phyloP scores from a whole-genome alignment of 106 monocot genomes.

The Dendrobium chrysotoxum region DNA sequence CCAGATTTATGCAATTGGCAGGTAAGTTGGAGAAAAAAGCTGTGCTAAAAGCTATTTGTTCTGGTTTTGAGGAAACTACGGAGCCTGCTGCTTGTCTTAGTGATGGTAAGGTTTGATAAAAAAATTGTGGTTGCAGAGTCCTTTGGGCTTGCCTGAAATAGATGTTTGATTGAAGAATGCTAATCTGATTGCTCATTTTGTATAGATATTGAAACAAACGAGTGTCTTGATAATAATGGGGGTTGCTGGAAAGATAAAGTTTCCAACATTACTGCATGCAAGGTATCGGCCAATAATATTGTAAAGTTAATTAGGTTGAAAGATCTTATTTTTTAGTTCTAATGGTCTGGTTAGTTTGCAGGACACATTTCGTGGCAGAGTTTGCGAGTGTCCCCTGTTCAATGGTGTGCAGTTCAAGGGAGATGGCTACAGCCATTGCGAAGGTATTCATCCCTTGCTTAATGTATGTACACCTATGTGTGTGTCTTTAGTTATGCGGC shows the following conservation, averaged over 20 bases:
- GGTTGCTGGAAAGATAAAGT: constrained; percentile 95
- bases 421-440: constrained; percentile 86
- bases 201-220: constrained; percentile 91
- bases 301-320: not conserved
- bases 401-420: constrained; percentile 88
- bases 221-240: constrained; percentile 82
- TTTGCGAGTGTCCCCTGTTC: constrained; percentile 87
- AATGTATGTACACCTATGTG: constrained; percentile 1
- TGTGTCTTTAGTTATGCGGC: not conserved
- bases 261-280: constrained; percentile 87
- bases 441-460: constrained; percentile 43
- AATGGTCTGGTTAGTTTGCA: constrained; percentile 18
- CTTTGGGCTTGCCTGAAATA: not conserved
- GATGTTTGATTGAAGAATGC: constrained; percentile 12
- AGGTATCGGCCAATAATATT: constrained; percentile 30
- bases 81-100: constrained; percentile 88
- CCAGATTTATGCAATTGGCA: constrained; percentile 23
- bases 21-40: constrained; percentile 93
- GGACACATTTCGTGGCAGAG: constrained; percentile 98
- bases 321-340: constrained; percentile 9
- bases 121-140: not conserved
- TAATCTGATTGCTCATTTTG: constrained; percentile 6
- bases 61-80: constrained; percentile 97
- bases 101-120: constrained; percentile 40
- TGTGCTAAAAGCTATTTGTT: constrained; percentile 86